Evolutionary conservation across 1,284 basidiomycete genomes (phyloP).

Genomic region (Agaricales sp.): DNA sequence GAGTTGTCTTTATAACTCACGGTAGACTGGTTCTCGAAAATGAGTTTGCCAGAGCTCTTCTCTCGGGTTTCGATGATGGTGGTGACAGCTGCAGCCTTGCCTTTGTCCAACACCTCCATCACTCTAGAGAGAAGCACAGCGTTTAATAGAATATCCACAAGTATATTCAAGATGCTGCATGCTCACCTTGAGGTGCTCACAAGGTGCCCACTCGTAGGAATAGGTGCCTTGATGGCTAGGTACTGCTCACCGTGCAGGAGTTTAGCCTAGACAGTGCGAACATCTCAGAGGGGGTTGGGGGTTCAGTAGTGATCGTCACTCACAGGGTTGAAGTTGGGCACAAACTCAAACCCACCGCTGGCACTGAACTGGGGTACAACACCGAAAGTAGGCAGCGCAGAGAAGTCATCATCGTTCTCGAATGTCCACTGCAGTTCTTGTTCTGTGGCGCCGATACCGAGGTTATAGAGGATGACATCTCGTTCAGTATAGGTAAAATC

Average conservation of each 20-base stretch:
- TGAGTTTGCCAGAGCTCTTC: slow-evolving; percentile 65
- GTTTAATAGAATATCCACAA: not conserved
- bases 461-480: slow-evolving; percentile 93
- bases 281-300: slow-evolving; percentile 3
- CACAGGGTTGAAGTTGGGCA: slow-evolving; percentile 93
- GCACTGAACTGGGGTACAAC: slow-evolving; percentile 90
- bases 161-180: not conserved
- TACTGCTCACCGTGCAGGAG: slow-evolving; percentile 98
- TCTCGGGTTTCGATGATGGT: slow-evolving; percentile 73
- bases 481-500: slow-evolving; percentile 78
- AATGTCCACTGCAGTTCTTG: slow-evolving; percentile 89
- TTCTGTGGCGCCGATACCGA: slow-evolving; percentile 92
- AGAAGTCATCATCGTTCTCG: slow-evolving; percentile 84
- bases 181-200: slow-evolving; percentile 64
- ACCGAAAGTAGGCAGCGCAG: slow-evolving; percentile 87
- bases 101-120: slow-evolving; percentile 80
- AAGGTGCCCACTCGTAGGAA: slow-evolving; percentile 83
- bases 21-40: slow-evolving; percentile 93
- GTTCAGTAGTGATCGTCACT: slow-evolving; percentile 21
- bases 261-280: slow-evolving; percentile 54
- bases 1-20: not conserved
- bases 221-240: slow-evolving; percentile 77
- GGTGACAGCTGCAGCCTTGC: slow-evolving; percentile 87
- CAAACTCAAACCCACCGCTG: slow-evolving; percentile 65
- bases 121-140: too few relatives aligned